Percentiles rank a stretch among this genome's conserved stretches.
Evolutionary conservation across 225 moss, liverwort and hornwort species (phyloP).

Genomic region (Physcomitrium patens): DNA sequence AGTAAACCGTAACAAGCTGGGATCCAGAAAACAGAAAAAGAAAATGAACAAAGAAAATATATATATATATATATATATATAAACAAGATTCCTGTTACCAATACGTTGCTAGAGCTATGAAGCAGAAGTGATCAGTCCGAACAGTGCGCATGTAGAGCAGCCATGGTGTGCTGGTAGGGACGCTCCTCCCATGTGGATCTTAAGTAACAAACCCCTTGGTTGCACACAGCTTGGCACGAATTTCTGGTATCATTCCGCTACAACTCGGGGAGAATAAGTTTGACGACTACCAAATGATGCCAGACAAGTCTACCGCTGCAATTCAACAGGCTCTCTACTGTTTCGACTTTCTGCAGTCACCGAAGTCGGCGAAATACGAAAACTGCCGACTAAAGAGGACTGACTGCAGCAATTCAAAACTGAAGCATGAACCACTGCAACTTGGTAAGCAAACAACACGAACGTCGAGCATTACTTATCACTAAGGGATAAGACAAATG

Average conservation of each 20-base stretch:
- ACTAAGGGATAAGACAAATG: background rate
- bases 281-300: background rate
- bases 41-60: too few species aligned
- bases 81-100: too few species aligned
- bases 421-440: background rate
- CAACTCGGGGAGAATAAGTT: background rate
- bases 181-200: conserved; percentile 19
- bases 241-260: background rate
- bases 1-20: too few species aligned
- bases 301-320: background rate
- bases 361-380: conserved; percentile 13
- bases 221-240: too few species aligned
- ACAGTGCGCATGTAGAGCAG: background rate
- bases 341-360: conserved; percentile 33
- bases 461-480: background rate
- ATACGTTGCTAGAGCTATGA: too few species aligned
- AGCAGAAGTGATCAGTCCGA: too few species aligned
- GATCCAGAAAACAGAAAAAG: too few species aligned
- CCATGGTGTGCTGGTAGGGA: conserved; percentile 31
- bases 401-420: conserved; percentile 30
- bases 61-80: too few species aligned
- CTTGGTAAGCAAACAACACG: background rate
- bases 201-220: background rate
- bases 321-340: background rate
- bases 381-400: background rate